Base-by-base conservation (phyloP, 306 rosid species). In the Fragaria nilgerrensis region DNA sequence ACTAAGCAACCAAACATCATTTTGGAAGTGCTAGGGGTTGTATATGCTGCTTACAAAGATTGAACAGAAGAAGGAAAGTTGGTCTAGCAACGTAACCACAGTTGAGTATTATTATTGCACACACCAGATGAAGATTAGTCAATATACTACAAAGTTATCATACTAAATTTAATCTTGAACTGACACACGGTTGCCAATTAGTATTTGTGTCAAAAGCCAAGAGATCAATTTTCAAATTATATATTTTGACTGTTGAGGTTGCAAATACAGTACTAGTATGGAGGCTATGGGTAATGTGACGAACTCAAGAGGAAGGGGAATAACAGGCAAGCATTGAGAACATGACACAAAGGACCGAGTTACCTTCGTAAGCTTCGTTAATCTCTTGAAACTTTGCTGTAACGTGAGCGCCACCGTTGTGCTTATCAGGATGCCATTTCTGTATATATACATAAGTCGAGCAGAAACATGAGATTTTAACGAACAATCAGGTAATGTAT, bases 341-440 rank as follows among this genome's bases (percentile, higher is more conserved):
- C 47, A 48, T 48, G 53, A 59, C 65, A 16, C 39, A 61, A 61
- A 5, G 9, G 67, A 61, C 7, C 20, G 63, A 74, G 62, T 80
- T 86, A 90, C 96, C 96, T 84, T 49, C 81, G 82, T 90, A 90
- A 69, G 96, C 96, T 81, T 90, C 89, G 39, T 85, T 88, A 50
- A 90, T 88, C 88, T 88, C 91, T 82, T 90, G 96, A 82, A 90
- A 90, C 82, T 88, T 90, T 75, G 87, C 82, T 43, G 96, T 88
- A 81, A 73, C 88, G 44, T 75, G 77, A 75, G 41, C 50, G 62
- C 87, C 91, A 85, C 85, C 91, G 36, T 78, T 82, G 72, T 90
- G 91, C 83, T 90, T 90, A 85, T 90, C 93, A 58, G 96, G 96
- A 85, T 90, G 96, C 96, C 96, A 90, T 78, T 87, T 90, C 96